phyloP scores from a whole-genome alignment of 2,329 filamentous ascomycete species.

The Chaetomium sp. region DNA sequence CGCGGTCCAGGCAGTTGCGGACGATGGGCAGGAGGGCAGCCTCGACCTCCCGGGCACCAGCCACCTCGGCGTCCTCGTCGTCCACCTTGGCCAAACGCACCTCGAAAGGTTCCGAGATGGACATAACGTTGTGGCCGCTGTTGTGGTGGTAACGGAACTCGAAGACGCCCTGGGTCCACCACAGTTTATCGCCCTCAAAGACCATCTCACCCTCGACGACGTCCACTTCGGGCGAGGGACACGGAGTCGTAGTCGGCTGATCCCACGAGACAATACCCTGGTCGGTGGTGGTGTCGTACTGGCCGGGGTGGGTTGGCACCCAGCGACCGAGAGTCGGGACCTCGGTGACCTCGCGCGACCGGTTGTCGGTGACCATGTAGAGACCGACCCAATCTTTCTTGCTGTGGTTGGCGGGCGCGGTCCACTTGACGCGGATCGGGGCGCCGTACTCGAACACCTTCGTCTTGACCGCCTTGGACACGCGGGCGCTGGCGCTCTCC shows the following conservation, averaged over 20 bases:
- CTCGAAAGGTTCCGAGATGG: conserved; percentile 90
- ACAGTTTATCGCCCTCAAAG: conserved; percentile 90
- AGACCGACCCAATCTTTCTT: conserved; percentile 94
- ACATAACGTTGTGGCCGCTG: conserved; percentile 89
- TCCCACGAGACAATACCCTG: conserved; percentile 74
- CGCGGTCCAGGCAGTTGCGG: conserved; percentile 88
- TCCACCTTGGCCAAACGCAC: conserved; percentile 81
- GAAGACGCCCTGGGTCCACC: conserved; percentile 95
- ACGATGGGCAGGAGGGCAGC: conserved; percentile 77
- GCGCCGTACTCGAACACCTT: conserved; percentile 85
- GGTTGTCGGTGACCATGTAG: conserved; percentile 94
- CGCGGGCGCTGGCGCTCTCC: conserved; percentile 70
- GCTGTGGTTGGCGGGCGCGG: conserved; percentile 81
- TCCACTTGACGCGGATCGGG: conserved; percentile 88
- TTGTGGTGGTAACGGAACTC: conserved; percentile 97
- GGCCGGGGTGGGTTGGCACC: conserved; percentile 76
- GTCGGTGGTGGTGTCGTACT: conserved; percentile 76
- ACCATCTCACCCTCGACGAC: conserved; percentile 78
- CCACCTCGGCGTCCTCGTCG: conserved; percentile 64
- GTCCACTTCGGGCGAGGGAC: conserved; percentile 54
- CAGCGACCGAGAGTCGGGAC: conserved; percentile 86
- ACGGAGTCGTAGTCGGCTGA: conserved; percentile 50
- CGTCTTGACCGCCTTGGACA: conserved; percentile 71
- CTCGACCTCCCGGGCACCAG: conserved; percentile 64
- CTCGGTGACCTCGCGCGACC: conserved; percentile 79